Conservation (phyloP, 805 yeast genomes). For the Wickerhamomyces bisporus region DNA sequence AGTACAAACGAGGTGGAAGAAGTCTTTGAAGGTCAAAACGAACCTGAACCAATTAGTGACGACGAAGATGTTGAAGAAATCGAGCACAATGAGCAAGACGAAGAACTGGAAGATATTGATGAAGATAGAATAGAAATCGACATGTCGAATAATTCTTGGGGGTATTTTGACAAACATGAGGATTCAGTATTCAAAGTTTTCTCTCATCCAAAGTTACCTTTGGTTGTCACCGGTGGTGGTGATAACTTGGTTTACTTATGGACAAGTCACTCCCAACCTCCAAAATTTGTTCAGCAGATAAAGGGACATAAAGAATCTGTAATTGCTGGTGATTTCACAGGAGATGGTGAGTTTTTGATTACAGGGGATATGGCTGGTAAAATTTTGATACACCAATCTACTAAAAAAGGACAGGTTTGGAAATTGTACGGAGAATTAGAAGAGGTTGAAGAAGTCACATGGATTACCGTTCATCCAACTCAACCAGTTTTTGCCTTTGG, state of each 20-base stretch:
- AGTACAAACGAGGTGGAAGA: constrained; percentile 40
- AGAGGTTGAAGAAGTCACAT: constrained; percentile 86
- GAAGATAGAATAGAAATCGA: constrained; percentile 68
- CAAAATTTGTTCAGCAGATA: constrained; percentile 71
- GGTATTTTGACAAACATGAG: constrained; percentile 83
- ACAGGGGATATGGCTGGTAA: constrained; percentile 96
- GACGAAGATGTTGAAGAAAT: constrained; percentile 35
- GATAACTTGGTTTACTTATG: constrained; percentile 86
- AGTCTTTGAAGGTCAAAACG: constrained; percentile 25
- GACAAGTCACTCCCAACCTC: constrained; percentile 87
- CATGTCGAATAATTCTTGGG: constrained; percentile 81
- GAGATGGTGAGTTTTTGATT: constrained; percentile 73
- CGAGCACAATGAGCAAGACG: constrained; percentile 27
- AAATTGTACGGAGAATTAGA: constrained; percentile 59
- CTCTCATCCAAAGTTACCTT: constrained; percentile 77
- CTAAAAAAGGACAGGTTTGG: constrained; percentile 84
- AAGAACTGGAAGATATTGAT: constrained; percentile 26
- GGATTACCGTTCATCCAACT: constrained; percentile 77
- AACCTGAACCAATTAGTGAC: constrained; percentile 25
- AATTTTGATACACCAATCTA: constrained; percentile 64
- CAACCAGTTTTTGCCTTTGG: constrained; percentile 87
- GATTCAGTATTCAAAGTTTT: constrained; percentile 85
- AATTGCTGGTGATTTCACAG: constrained; percentile 74
- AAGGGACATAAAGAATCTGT: constrained; percentile 86
- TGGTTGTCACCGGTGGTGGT: constrained; percentile 92